Conservation (phyloP, 768 basidiomycete species). For the Mrakia gelida region DNA sequence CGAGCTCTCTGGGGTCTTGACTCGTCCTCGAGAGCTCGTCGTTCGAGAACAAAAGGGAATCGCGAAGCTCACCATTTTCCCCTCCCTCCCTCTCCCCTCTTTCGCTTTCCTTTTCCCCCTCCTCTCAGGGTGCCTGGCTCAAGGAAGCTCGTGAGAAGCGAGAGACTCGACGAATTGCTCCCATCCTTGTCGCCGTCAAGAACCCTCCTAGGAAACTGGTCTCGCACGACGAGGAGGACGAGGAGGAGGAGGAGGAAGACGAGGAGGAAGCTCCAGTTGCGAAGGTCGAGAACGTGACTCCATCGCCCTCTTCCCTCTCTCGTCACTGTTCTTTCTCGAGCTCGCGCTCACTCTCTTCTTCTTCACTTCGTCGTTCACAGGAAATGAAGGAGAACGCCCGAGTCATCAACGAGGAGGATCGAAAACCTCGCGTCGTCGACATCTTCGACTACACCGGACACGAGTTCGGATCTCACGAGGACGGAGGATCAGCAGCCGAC, state of each 20-base stretch:
- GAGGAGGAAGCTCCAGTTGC: background rate
- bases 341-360: background rate
- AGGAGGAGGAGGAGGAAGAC: background rate
- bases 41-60: background rate
- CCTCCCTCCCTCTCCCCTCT: background rate
- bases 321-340: background rate
- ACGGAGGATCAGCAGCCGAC: background rate
- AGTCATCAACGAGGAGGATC: background rate
- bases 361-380: background rate
- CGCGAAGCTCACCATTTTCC: background rate
- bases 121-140: constrained; percentile 4
- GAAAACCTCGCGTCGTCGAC: background rate
- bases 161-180: background rate
- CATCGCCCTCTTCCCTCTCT: background rate
- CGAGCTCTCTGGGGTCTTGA: too few species aligned
- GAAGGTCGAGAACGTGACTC: background rate
- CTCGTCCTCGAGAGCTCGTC: background rate
- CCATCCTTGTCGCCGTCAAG: too few species aligned
- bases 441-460: background rate
- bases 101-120: background rate
- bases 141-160: background rate
- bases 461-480: background rate
- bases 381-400: background rate
- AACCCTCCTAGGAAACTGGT: background rate
- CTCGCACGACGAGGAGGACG: background rate